phyloP scores from a whole-genome alignment of 139 green algal genomes.

The Raphidocelis subcapitata region DNA sequence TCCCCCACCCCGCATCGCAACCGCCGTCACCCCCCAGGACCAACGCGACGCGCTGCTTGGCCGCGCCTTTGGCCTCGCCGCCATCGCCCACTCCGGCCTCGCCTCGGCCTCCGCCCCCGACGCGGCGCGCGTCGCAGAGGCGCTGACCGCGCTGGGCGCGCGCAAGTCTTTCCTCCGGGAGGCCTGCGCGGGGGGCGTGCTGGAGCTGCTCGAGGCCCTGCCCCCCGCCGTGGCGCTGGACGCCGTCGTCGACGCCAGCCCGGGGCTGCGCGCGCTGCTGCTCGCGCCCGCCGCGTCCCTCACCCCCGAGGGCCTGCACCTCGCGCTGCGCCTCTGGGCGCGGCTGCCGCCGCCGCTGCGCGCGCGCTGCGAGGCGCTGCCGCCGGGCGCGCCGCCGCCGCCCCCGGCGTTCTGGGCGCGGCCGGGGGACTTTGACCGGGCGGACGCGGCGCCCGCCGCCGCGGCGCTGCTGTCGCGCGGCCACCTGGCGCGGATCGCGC shows the following conservation, averaged over 20 bases:
- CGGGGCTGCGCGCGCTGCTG: constrained; percentile 16
- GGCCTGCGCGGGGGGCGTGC: constrained; percentile 45
- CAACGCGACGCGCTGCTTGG: constrained; percentile 68
- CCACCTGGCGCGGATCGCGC: constrained; percentile 52
- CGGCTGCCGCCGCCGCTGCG: constrained; percentile 42
- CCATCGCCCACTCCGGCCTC: constrained; percentile 47
- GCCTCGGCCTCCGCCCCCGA: background rate
- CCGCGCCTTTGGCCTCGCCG: constrained; percentile 65
- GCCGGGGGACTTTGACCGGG: constrained; percentile 6
- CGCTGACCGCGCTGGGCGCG: constrained; percentile 40
- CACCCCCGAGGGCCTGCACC: constrained; percentile 51
- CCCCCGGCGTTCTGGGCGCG: constrained; percentile 27
- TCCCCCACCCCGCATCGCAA: background rate
- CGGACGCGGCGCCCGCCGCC: constrained; percentile 28
- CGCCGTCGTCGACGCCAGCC: background rate
- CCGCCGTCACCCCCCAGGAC: constrained; percentile 30
- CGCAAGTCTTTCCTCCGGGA: constrained; percentile 79
- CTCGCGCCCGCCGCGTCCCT: background rate
- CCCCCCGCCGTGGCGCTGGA: background rate
- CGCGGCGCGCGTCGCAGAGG: constrained; percentile 19
- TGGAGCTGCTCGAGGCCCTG: constrained; percentile 44
- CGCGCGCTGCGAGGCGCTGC: constrained; percentile 47
- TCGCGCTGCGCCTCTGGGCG: constrained; percentile 71
- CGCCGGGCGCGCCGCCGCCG: constrained; percentile 18
- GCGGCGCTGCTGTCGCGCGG: constrained; percentile 44